Evolutionary conservation across 1,139 yeast species (phyloP).

Genomic region (Protomyces pachydermus): DNA sequence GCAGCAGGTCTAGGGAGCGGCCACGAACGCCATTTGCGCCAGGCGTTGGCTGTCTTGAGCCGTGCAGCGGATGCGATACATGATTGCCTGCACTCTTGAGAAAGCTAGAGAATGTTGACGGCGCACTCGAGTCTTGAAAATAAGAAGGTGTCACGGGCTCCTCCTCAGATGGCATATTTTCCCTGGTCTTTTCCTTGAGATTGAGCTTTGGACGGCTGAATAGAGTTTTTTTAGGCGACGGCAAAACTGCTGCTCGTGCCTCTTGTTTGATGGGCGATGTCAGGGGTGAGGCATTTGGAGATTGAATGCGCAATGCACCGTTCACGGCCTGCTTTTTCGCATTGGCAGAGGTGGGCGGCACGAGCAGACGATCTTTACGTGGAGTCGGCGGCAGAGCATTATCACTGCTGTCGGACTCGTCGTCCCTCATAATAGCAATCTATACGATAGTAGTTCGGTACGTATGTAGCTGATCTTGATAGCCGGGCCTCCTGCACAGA

Average conservation of each 20-base stretch:
- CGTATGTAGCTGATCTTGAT: too few species aligned
- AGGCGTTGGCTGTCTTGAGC: not conserved
- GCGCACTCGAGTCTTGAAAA: not conserved
- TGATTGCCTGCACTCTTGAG: slow-evolving; percentile 19
- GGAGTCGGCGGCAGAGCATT: slow-evolving; percentile 19
- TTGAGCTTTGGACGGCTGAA: slow-evolving; percentile 22
- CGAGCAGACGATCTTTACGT: not conserved
- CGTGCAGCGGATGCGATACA: slow-evolving; percentile 8
- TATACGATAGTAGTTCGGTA: too few species aligned
- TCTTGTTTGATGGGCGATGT: not conserved
- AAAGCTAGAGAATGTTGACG: slow-evolving; percentile 4
- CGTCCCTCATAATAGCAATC: not conserved
- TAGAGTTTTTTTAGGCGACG: slow-evolving; percentile 9
- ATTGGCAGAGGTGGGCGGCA: not conserved
- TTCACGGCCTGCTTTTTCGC: not conserved
- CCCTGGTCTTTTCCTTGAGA: not conserved
- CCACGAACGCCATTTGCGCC: not conserved
- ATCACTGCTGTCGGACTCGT: slow-evolving; percentile 23
- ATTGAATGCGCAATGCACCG: not conserved
- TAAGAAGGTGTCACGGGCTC: not conserved
- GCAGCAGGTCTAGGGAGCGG: slow-evolving; percentile 10
- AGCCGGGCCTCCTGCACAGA: not conserved
- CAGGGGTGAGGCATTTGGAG: not conserved
- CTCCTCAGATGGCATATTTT: not conserved
- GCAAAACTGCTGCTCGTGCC: slow-evolving; percentile 1